Evolutionary conservation across 176 grass and related monocot genomes (phyloP).

Genomic region (Aegilops bicornis): DNA sequence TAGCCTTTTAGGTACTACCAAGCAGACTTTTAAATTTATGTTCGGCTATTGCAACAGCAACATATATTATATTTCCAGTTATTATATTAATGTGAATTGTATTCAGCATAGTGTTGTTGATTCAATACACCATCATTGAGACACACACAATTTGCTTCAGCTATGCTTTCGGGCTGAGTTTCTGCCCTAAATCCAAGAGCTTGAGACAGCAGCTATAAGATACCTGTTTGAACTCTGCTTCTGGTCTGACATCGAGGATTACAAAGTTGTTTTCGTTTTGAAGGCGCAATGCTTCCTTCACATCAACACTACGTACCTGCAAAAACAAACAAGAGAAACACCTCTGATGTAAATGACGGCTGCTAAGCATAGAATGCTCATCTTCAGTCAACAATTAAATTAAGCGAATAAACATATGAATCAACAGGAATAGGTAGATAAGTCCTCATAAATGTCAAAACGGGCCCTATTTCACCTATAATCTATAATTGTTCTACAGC

Average conservation of each 20-base stretch:
- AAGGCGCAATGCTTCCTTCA: constrained; percentile 94
- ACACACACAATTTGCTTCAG: neutral
- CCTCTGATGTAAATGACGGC: neutral
- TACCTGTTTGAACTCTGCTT: constrained; percentile 94
- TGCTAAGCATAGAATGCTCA: neutral
- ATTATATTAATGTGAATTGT: constrained; percentile 23
- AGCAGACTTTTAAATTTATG: neutral
- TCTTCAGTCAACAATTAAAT: constrained; percentile 10
- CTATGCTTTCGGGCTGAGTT: neutral
- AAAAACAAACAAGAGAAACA: constrained; percentile 28
- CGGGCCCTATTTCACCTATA: neutral
- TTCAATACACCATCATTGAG: neutral
- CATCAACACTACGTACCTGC: constrained; percentile 93
- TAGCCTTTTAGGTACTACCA: neutral
- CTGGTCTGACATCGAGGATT: constrained; percentile 91
- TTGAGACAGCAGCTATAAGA: neutral
- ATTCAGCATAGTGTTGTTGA: neutral
- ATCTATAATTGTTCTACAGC: constrained; percentile 3
- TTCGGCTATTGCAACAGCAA: neutral
- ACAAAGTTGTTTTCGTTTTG: constrained; percentile 98
- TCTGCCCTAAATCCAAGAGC: neutral
- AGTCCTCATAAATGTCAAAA: constrained; percentile 31
- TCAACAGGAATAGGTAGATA: constrained; percentile 1
- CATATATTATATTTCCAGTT: neutral
- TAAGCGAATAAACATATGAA: constrained; percentile 14